Percentiles rank a stretch among this genome's conserved stretches.
These are phyloP conservation scores for Suillus americanus DNA, from an alignment of 768 basidiomycete species.

Conservation along the genomic window DNA sequence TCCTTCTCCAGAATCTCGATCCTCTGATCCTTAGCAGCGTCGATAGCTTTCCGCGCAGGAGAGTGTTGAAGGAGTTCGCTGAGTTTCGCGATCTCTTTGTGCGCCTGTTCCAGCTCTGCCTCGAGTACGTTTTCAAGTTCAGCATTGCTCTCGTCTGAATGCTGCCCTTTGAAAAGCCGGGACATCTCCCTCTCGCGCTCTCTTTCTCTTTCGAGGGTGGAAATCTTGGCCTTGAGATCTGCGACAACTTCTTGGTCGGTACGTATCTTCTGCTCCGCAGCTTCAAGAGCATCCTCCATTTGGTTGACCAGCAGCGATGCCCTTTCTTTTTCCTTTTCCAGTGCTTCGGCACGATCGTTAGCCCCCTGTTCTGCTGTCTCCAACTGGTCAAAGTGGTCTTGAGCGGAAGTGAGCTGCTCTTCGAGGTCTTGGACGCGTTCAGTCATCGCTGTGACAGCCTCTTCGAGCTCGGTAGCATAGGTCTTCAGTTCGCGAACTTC, in stretches of 20 bases:
- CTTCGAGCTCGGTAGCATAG: conserved; percentile 60
- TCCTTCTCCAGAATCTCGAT: conserved; percentile 77
- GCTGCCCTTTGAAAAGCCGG: conserved; percentile 16
- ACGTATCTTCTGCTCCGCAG: conserved; percentile 68
- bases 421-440: conserved; percentile 59
- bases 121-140: conserved; percentile 67
- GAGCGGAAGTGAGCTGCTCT: conserved; percentile 46
- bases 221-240: conserved; percentile 49
- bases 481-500: conserved; percentile 43
- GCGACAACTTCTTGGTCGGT: conserved; percentile 56
- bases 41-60: conserved; percentile 74
- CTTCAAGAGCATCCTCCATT: conserved; percentile 75
- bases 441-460: conserved; percentile 50
- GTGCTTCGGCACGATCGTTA: conserved; percentile 46
- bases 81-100: conserved; percentile 72
- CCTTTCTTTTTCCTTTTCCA: conserved; percentile 53
- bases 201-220: conserved; percentile 57
- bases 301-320: conserved; percentile 59
- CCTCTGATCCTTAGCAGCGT: conserved; percentile 71
- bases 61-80: conserved; percentile 68
- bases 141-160: conserved; percentile 39
- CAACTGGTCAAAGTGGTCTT: conserved; percentile 45
- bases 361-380: conserved; percentile 47
- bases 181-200: conserved; percentile 35
- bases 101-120: conserved; percentile 72